Base-by-base conservation (phyloP, 2,329 filamentous ascomycete species). In the Volutella citrinella region DNA sequence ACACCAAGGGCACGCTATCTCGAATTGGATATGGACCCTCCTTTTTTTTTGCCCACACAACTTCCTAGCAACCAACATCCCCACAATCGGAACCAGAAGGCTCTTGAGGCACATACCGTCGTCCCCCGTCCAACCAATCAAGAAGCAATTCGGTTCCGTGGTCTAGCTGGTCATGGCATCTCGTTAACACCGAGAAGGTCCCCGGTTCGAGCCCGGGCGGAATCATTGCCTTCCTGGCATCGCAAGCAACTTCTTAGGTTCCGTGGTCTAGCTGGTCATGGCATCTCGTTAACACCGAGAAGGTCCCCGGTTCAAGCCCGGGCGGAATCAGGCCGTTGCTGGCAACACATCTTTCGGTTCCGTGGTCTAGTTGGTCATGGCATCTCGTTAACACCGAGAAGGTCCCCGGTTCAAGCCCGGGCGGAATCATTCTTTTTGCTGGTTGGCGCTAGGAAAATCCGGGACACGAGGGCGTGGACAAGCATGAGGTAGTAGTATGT, bases 281-380 rank as follows among this genome's bases (percentile, higher is more conserved):
- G 46, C 46, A 49, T 48, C 48, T 51, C 45, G 45, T 37, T 48
- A 43, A 49, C 47, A 51, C 47, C 45, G 45, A 51, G 48, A 51
- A 51, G 49, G 48, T 51, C 49, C 46, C 49, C 48, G 49, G 49
- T 51, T 52, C 43, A 21, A 52, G 45, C 48, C 49, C 48, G 49
- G 46, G 49, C 48, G 46, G 46, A 51, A 49, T 30, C 43, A 47
- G n/a, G n/a, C n/a, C n/a, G n/a, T n/a, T n/a, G n/a, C n/a, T n/a
- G n/a, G n/a, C n/a, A n/a, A n/a, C n/a, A n/a, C n/a, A n/a, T n/a
- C n/a, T 31, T 30, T 31, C 7, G 44, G 44, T 51, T 50, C 23
- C 43, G 47, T 51, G 48, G 48, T 51, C 47, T 51, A 51, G 48
- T 38, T 51, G 48, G 48, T 50, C 30, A 49, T 49, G 46, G 46